Conservation (phyloP, 768 basidiomycete species). For the Tulasnella sp. region DNA sequence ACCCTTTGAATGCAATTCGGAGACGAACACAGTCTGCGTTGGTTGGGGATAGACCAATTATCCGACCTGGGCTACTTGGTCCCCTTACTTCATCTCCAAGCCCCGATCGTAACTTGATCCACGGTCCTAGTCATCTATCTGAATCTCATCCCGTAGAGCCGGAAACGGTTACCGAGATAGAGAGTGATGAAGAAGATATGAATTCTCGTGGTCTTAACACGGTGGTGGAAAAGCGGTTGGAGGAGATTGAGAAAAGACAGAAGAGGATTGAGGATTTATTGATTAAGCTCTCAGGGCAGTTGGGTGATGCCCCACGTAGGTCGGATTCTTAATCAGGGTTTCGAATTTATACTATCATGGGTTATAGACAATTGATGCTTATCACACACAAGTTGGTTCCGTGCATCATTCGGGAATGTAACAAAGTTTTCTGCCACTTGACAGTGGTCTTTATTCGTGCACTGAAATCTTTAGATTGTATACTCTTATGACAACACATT, state of each 20-base stretch:
- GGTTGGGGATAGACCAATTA: background rate
- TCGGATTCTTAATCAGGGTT: too few species aligned
- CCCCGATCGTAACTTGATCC: background rate
- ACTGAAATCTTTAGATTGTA: too few species aligned
- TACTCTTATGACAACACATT: too few species aligned
- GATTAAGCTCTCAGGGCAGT: background rate
- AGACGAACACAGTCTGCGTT: conserved; percentile 12
- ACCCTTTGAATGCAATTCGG: background rate
- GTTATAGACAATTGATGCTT: too few species aligned
- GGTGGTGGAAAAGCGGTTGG: conserved; percentile 27
- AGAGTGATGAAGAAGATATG: conserved; percentile 8
- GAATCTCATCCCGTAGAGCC: background rate
- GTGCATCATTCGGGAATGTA: too few species aligned
- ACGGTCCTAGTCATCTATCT: background rate
- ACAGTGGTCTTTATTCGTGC: too few species aligned
- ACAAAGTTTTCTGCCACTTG: too few species aligned
- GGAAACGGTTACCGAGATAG: conserved; percentile 10
- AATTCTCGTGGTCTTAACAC: background rate
- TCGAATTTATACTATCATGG: too few species aligned
- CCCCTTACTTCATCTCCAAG: background rate
- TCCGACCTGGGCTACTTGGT: background rate
- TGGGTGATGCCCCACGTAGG: too few species aligned
- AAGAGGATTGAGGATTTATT: conserved; percentile 38
- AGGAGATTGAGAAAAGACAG: conserved; percentile 34
- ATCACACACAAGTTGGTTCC: too few species aligned